Base-by-base conservation (phyloP, 352 stramenopile species). In the Pythium rishiriense region DNA sequence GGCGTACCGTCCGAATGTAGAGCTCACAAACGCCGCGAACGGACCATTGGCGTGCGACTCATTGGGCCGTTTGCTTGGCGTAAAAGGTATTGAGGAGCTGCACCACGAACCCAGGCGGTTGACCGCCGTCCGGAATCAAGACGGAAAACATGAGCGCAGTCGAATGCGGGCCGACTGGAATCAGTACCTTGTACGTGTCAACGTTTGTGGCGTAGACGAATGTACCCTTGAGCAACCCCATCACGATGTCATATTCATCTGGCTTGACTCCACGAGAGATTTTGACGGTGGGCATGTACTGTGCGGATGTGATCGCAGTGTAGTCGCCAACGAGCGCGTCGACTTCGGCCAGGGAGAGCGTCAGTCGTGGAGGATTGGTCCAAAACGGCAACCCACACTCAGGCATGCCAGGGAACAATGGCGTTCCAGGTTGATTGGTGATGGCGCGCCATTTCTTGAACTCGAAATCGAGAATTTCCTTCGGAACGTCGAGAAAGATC, bases 401-500 rank as follows among this genome's bases (percentile, higher is more conserved):
- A 28, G 72, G 71, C 31, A 70, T 53, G 0, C 74, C 74, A 11
- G 73, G 56, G 35, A 76, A 28, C 3, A 68, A 37, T 5, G 74
- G 65, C 29, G 68, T 19, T n/a, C n/a, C n/a, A 1, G 76, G 42
- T n/a, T 73, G 56, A 25, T 46, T 15, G 6, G 81, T 70, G 8
- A 66, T 62, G 3, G 64, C 28, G n/a, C 73, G 69, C 73, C 73
- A 81, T 21, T 61, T 51, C 1, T 65, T 26, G 41, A 75, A 84
- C 28, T 65, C 62, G 7, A 66, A 68, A 41, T 88, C 73, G 25
- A 91, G 64, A 24, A 81, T 73, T 7, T 74, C 54, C 47, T 70
- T 83, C 0, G 82, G 78, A 4, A 87, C 73, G 31, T 87, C 78
- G 3, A 88, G 62, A 37, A 91, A 88, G 17, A 91, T 63, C 0